Base-by-base conservation (phyloP, 768 basidiomycete genomes). In the Leucocoprinus sp. region DNA sequence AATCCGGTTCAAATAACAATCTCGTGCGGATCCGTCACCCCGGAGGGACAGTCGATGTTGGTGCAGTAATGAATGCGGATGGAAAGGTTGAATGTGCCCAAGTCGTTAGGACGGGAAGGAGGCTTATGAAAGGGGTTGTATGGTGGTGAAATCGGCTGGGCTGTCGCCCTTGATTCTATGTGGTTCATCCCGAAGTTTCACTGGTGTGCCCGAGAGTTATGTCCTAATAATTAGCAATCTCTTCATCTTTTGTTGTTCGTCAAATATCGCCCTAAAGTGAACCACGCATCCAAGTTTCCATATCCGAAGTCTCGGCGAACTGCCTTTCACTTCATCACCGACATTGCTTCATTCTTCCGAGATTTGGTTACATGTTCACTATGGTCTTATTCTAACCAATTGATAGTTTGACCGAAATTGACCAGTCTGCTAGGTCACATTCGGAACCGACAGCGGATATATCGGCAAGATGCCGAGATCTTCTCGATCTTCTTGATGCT, bases 51-150 rank as follows among this genome's bases (percentile, higher is more conserved):
- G 80, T 85, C 6, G 79, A 81, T 41, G 83, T 86, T 2, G 80
- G 79, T 5, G 78, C 82, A 1, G 66, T 71, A 42, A 68, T 82
- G 51, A 60, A 53, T 2, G 48, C 41, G 14, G 58, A 68, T 51
- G 78, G 80, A 8, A 57, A 58, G 11, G 75, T 80, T 15, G 64
- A 60, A 43, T 77, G 72, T 51, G 83, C 78, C 1, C 76, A 74
- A 52, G 82, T 84, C 15, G 69, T 82, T 18, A 61, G 83, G 45
- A 88, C 82, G 2, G 85, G 84, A 1, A 69, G 81, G 48, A 64
- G 79, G 52, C 58, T 87, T 50, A 88, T 88, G 84, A 74, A 71
- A 49, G 85, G 85, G 0, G 65, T 60, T 0, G 82, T 82, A 0
- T 85, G 74, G 70, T 82, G 80, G 75, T 82, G 54, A 66, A 15